Conservation (phyloP, 2,329 filamentous ascomycete genomes). For the Fusarium continuum region DNA sequence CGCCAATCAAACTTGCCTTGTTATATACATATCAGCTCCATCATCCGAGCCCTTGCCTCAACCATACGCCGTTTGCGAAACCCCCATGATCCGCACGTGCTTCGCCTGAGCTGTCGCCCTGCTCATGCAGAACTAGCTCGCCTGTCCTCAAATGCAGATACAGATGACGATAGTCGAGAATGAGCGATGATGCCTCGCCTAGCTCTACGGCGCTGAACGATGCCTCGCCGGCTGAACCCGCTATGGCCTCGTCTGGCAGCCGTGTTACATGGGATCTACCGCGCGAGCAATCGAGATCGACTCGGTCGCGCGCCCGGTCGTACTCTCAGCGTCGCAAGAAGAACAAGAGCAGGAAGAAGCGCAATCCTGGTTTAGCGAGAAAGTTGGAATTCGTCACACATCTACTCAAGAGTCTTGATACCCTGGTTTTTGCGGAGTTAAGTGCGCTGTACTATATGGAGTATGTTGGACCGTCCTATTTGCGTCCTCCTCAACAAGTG, state of each 20-base stretch:
- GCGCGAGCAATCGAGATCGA: slow-evolving; percentile 18
- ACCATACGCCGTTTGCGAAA: neutral
- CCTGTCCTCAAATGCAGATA: slow-evolving; percentile 34
- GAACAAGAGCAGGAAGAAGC: slow-evolving; percentile 50
- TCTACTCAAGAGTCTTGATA: slow-evolving; percentile 69
- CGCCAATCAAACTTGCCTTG: slow-evolving; percentile 2
- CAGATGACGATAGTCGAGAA: slow-evolving; percentile 54
- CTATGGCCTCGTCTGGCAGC: slow-evolving; percentile 20
- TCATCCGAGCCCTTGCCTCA: neutral
- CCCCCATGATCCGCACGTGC: slow-evolving; percentile 41
- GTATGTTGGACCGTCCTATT: slow-evolving; percentile 53
- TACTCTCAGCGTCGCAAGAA: slow-evolving; percentile 48
- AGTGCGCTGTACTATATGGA: slow-evolving; percentile 76
- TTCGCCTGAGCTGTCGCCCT: slow-evolving; percentile 41
- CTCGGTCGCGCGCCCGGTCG: slow-evolving; percentile 36
- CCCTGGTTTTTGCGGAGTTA: slow-evolving; percentile 70
- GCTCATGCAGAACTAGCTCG: slow-evolving; percentile 46
- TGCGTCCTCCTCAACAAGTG: slow-evolving; percentile 1
- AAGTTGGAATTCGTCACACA: slow-evolving; percentile 70
- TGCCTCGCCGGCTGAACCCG: slow-evolving; percentile 31
- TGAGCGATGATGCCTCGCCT: slow-evolving; percentile 62
- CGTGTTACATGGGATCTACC: slow-evolving; percentile 33
- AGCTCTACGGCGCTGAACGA: slow-evolving; percentile 50
- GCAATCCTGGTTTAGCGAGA: slow-evolving; percentile 58
- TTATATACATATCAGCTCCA: neutral